Base-by-base conservation (phyloP, 2,329 filamentous ascomycete species). In the Blastomyces parvus region DNA sequence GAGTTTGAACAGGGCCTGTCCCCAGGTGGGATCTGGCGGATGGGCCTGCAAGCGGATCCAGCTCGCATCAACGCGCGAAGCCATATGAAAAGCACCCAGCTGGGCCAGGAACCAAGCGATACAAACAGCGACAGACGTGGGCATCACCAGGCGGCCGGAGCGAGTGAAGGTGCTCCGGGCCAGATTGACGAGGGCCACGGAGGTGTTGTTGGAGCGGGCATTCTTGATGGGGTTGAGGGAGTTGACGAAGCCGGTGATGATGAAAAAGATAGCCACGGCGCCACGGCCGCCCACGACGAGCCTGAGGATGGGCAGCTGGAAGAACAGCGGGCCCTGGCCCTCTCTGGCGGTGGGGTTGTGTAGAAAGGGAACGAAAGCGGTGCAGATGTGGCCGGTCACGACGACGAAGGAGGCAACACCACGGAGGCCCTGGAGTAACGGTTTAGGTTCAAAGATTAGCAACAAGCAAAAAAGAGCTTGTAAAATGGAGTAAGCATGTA, bases 341-440 rank as follows among this genome's bases (percentile, higher is more conserved):
- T 67, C 66, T 25, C 63, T 63, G 14, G 65, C 40, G 2, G 67
- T 74, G 7, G 77, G 76, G 44, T 71, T 67, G 64, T 78, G 76
- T 46, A 78, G 68, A 72, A 74, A 75, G 2, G 74, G 74, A 42
- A 75, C 75, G 59, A 78, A 75, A 11, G 74, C 71, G 25, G 76
- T 77, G 66, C 74, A 77, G 42, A 79, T 67, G 64, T 79, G 76
- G 63, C 76, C 76, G 58, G 70, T 74, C 27, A 79, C 76, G 59
- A 78, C 77, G 67, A 76, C 73, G 64, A 78, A 75, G 17, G 76
- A 76, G 6, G 77, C 76, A 61, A 77, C 67, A 38, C 77, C 77
- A 36, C 77, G 74, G 38, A 79, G 71, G 65, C 77, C 77, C 77
- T 79, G 38, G n/a, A 13, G 22, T 17, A 27, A n/a, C n/a, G n/a